Evolutionary conservation across 805 yeast species (phyloP), one percentile per base, ranked within the genome.

Genomic region (Torulaspora microellipsoides): DNA sequence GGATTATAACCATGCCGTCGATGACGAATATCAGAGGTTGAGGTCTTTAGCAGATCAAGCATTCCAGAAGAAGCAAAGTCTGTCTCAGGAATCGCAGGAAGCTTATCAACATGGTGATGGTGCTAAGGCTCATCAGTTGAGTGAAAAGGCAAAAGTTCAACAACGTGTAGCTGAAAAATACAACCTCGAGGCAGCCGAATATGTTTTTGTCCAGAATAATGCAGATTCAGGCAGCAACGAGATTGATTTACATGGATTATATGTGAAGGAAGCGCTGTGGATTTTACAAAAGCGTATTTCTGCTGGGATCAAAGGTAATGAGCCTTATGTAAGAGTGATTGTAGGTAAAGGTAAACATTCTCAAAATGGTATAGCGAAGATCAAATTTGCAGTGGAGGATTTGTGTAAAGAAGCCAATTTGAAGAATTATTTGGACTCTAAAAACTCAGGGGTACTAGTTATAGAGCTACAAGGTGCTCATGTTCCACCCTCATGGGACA

Each of bases 331-430:
- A 34, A 77, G 80, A 50, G 93, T 88, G 15, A 90, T 91, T 62
- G 97, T 89, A 8, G 98, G 98, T 8, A 91, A 91, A 65, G 98
- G 97, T 7, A 59, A 80, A 33, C 98, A 90, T 62, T 86, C 96
- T 1, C 72, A 75, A 41, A 72, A 80, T 52, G 95, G 95, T 11
- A 77, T 87, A 40, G 90, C 96, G 33, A 90, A 89, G 64, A 66
- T 91, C 54, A 85, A 83, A 63, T 97, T 97, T 2, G 96, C 96
- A 0, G 79, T 89, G 14, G 93, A 87, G 58, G 75, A 78, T 38
- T 66, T 87, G 58, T 88, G 96, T 64, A 59, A 67, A 28, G 84
- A 86, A 53, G 77, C 83, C 34, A 68, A 77, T 20, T 72, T 90
- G 51, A 74, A 65, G 25, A 77, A 76, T 50, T 71, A 77, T 53